These are phyloP conservation scores for Pseudoturritis turrita DNA, from an alignment of 345 rosid genomes.

Conservation along the genomic window DNA sequence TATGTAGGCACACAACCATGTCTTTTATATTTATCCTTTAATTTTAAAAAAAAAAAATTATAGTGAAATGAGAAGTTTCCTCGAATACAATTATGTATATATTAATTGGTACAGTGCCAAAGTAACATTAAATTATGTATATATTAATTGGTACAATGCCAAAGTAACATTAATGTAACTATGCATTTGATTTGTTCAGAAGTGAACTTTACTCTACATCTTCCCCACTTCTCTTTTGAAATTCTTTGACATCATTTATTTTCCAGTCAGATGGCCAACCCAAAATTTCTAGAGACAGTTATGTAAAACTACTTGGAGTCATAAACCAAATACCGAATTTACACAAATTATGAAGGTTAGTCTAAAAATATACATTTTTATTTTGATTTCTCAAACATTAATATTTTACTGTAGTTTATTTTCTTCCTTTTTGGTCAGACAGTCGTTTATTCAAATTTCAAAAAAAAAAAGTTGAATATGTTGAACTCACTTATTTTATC, in stretches of 20 bases:
- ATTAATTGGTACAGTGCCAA: slow-evolving; percentile 23
- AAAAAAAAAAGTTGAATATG: too few relatives aligned
- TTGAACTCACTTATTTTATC: too few relatives aligned
- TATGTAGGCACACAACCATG: slow-evolving; percentile 17
- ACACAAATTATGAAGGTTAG: neutral
- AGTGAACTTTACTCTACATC: slow-evolving; percentile 22
- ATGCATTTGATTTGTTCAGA: slow-evolving; percentile 18
- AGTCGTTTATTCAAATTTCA: too few relatives aligned
- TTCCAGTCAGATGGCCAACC: slow-evolving; percentile 2
- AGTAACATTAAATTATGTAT: slow-evolving; percentile 17
- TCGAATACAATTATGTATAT: neutral
- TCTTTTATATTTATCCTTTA: neutral
- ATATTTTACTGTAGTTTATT: neutral
- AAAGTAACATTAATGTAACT: slow-evolving; percentile 26
- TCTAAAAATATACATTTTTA: neutral
- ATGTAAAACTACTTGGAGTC: neutral
- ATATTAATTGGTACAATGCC: slow-evolving; percentile 18
- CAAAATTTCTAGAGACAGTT: neutral
- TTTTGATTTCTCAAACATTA: neutral
- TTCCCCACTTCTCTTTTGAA: slow-evolving; percentile 8
- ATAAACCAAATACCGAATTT: neutral
- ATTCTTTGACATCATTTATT: slow-evolving; percentile 13
- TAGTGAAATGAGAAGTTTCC: slow-evolving; percentile 9
- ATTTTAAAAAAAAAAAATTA: neutral
- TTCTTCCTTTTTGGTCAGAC: too few relatives aligned